Percentiles rank a stretch among this genome's conserved stretches.
Conservation (phyloP, 2,329 filamentous ascomycete genomes). For the Claviceps citrina region DNA sequence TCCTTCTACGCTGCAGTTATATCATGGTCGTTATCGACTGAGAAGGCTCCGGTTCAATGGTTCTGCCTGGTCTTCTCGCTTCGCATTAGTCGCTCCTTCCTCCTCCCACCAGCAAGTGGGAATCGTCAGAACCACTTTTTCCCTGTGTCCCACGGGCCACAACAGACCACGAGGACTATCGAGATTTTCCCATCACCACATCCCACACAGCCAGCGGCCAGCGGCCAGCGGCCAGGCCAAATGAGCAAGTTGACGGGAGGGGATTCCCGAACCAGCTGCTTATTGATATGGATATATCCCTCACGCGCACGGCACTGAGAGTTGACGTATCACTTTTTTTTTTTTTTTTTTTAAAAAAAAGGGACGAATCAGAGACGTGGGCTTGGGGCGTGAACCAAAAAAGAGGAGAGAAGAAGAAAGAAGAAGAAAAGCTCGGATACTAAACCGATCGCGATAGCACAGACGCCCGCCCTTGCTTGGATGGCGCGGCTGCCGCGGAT, state of each 20-base stretch:
- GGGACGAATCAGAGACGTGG: background rate
- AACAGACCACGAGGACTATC: conserved; percentile 4
- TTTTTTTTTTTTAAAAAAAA: too few species aligned
- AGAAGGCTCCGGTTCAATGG: background rate
- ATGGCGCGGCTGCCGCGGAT: background rate
- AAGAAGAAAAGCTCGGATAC: background rate
- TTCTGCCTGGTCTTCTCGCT: background rate
- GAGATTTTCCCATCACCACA: background rate
- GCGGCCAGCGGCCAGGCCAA: too few species aligned
- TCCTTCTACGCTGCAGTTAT: too few species aligned
- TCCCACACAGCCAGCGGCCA: too few species aligned
- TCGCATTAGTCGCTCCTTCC: background rate
- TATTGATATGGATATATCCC: too few species aligned
- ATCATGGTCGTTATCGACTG: too few species aligned
- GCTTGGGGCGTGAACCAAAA: too few species aligned
- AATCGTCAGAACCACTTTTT: background rate
- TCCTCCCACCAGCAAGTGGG: background rate
- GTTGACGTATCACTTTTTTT: too few species aligned
- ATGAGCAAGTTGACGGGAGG: background rate
- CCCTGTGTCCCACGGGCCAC: background rate
- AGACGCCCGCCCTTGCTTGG: too few species aligned
- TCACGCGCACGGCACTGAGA: too few species aligned
- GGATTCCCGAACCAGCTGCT: too few species aligned
- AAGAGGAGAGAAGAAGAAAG: background rate
- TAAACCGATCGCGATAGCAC: conserved; percentile 4